A percentile compares a stretch with the other conserved stretches of the same genome.
Evolutionary conservation across 805 yeast genomes (phyloP).

Genomic region (Wickerhamomyces chaumierensis): DNA sequence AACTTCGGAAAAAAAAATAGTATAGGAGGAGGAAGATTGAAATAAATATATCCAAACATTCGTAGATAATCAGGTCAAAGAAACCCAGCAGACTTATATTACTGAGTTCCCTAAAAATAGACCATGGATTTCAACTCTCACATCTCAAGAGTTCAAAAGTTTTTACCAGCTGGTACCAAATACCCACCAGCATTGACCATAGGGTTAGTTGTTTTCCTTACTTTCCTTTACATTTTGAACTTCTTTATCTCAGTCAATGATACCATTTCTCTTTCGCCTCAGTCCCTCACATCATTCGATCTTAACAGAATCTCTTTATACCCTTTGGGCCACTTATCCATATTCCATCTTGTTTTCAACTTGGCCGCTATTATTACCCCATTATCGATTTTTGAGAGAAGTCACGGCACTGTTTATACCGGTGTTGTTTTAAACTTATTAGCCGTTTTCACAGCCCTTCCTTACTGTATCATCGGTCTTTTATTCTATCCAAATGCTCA

Average conservation of each 20-base stretch:
- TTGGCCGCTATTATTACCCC: constrained; percentile 45
- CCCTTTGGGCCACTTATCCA: constrained; percentile 55
- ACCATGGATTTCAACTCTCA: background rate
- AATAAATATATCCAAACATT: no score
- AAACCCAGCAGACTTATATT: no score
- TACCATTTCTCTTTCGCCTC: constrained; percentile 41
- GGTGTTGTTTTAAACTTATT: constrained; percentile 67
- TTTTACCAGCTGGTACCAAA: constrained; percentile 3
- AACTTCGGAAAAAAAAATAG: no score
- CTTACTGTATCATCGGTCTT: constrained; percentile 19
- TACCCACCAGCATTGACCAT: constrained; percentile 50
- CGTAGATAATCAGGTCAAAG: no score
- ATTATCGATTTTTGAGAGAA: constrained; percentile 52
- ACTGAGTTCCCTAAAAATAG: no score
- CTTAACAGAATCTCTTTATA: constrained; percentile 42
- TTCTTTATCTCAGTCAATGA: constrained; percentile 20
- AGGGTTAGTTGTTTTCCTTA: constrained; percentile 47
- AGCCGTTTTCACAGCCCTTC: constrained; percentile 52
- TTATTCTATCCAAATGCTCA: constrained; percentile 38
- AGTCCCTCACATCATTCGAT: constrained; percentile 37
- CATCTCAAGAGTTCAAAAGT: background rate
- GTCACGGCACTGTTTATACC: constrained; percentile 77
- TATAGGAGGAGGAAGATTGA: no score
- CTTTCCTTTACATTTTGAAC: constrained; percentile 30
- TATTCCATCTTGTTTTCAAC: constrained; percentile 54